phyloP scores from a whole-genome alignment of 2,329 filamentous ascomycete species.

The Botrytis porri region DNA sequence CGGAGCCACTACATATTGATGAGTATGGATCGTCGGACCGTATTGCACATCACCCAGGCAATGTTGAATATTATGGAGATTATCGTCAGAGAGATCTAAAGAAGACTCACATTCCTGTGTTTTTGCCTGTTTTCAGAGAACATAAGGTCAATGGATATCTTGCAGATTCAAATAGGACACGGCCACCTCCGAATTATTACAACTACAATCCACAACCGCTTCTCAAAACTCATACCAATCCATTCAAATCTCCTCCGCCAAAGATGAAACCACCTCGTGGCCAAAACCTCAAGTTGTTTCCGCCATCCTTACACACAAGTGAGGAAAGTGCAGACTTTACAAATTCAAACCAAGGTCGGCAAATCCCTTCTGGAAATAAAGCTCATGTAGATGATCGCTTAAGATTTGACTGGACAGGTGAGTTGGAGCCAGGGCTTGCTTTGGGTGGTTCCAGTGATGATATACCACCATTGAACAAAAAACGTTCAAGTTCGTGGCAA shows the following conservation, averaged over 20 bases:
- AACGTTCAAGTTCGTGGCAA: constrained; percentile 27
- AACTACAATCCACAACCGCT: constrained; percentile 28
- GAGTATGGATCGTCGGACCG: constrained; percentile 32
- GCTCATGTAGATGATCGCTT: constrained; percentile 5
- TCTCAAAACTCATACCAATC: constrained; percentile 30
- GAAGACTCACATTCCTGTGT: constrained; percentile 30
- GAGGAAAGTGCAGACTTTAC: constrained; percentile 21
- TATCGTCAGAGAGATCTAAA: constrained; percentile 36
- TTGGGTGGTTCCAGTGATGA: constrained; percentile 7
- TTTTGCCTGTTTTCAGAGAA: constrained; percentile 31
- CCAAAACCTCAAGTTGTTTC: constrained; percentile 15
- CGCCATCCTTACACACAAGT: constrained; percentile 19
- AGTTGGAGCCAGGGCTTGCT: constrained; percentile 25
- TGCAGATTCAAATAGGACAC: constrained; percentile 32
- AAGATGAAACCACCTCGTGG: constrained; percentile 20
- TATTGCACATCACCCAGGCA: constrained; percentile 34
- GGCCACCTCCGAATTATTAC: constrained; percentile 22
- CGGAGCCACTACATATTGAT: constrained; percentile 23
- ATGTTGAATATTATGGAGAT: constrained; percentile 28
- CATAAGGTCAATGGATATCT: constrained; percentile 37
- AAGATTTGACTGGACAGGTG: constrained; percentile 26
- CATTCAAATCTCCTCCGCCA: constrained; percentile 34
- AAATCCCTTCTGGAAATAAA: constrained; percentile 7
- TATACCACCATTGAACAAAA: background rate
- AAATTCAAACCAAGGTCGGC: background rate